A percentile compares a stretch with the other conserved stretches of the same genome.
Evolutionary conservation across 75 land plant species (phyloP).

Genomic region (Cupressus sempervirens): DNA sequence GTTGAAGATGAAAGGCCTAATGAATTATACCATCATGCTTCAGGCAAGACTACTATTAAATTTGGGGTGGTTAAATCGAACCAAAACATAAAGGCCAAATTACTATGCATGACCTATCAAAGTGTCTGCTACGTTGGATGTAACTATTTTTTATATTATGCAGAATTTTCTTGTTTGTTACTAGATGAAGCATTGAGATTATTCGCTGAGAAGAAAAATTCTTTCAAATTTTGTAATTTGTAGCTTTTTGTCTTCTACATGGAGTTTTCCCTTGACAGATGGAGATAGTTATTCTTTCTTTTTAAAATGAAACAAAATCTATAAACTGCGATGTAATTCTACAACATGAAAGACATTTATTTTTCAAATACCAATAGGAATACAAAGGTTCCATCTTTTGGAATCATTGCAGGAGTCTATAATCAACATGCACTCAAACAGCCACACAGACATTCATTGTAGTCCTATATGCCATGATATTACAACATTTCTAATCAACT

Average conservation of each 20-base stretch:
- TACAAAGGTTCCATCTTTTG: neutral
- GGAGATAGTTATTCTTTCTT: slow-evolving; percentile 29
- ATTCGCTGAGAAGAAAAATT: no score
- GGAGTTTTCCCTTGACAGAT: no score
- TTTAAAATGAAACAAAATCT: neutral
- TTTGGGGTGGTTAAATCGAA: no score
- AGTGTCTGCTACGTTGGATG: no score
- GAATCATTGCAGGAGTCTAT: neutral
- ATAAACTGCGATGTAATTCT: slow-evolving; percentile 8
- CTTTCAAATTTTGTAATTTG: no score
- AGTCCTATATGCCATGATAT: neutral
- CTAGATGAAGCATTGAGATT: no score
- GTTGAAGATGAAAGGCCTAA: slow-evolving; percentile 41
- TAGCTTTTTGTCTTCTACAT: no score
- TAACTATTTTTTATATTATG: no score
- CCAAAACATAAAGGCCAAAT: no score
- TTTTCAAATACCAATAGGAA: neutral
- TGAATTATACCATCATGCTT: slow-evolving; percentile 19
- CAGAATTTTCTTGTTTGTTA: no score
- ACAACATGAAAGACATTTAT: neutral
- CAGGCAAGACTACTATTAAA: no score
- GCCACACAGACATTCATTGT: neutral
- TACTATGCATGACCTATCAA: no score
- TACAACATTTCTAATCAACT: neutral
- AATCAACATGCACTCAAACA: neutral